Base-by-base conservation (phyloP, 2,329 filamentous ascomycete genomes). In the Fusarium sp. region DNA sequence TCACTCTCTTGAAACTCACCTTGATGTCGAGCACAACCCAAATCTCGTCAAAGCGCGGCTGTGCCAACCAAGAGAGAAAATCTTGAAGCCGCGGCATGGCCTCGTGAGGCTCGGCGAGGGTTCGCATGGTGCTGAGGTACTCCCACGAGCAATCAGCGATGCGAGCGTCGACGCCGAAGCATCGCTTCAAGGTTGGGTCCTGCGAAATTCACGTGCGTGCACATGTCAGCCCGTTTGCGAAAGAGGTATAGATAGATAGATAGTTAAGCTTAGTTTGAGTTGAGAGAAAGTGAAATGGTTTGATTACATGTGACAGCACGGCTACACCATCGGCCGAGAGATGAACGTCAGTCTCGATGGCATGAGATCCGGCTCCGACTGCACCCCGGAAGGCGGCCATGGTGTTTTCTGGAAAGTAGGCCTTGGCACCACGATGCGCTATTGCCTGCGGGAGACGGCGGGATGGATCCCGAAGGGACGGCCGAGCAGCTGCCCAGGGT, bases 21-120 rank as follows among this genome's bases (percentile, higher is more conserved):
- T 98, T 98, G 80, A 98, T 94, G 80, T 98, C 96, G 5, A 98
- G 85, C 69, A 98, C 82, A 7, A 96, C 77, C 95, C 95, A 98
- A 11, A 95, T 86, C 49, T 92, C 81, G 77, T 93, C 90, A 42
- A 88, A 80, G 1, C 87, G 92, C 0, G 91, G 91, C 73, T 89
- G 84, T 0, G 89, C 86, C 61, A 98, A 81, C 78, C 92, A 96
- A 67, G 89, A 86, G 10, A 98, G 85, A 62, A 98, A 83, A 77
- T 98, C 95, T 24, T 82, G 77, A 14, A 98, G 85, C 33, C 92
- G 87, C 6, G 95, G 91, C 90, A 98, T 92, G 1, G 87, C 85
- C 79, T 93, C 88, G 64, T 90, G 88, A 10, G 94, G 94, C 70
- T 89, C 87, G 65, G 88, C 86, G 7, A 92, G 69, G 0, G 94